Percentiles rank a stretch among this genome's conserved stretches.
Conservation (phyloP, 768 basidiomycete genomes). For the Russula compacta region DNA sequence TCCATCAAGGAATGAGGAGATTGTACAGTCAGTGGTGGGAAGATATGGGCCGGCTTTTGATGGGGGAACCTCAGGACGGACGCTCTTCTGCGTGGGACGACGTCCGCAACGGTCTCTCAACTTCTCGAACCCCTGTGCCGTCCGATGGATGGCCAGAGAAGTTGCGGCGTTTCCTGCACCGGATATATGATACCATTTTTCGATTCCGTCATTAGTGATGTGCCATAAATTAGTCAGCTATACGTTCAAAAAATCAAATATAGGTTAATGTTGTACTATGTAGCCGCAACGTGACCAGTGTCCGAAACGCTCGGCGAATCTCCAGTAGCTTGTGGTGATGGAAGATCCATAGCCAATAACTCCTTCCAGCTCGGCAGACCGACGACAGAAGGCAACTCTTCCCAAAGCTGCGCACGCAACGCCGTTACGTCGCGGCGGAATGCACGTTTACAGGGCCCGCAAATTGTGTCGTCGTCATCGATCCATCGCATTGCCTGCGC, state of each 20-base stretch:
- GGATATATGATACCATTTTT: background rate
- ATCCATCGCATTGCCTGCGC: constrained; percentile 34
- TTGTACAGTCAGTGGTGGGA: constrained; percentile 15
- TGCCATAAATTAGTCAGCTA: background rate
- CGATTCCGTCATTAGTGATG: background rate
- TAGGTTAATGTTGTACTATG: background rate
- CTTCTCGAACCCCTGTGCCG: background rate
- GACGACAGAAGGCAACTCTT: constrained; percentile 36
- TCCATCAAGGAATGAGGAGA: constrained; percentile 14
- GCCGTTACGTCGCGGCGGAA: constrained; percentile 35
- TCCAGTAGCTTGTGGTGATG: constrained; percentile 2
- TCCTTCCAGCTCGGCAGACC: constrained; percentile 42
- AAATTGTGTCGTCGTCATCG: constrained; percentile 34
- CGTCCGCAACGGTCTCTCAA: background rate
- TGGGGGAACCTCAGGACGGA: constrained; percentile 2
- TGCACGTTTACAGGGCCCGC: constrained; percentile 33
- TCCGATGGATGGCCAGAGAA: background rate
- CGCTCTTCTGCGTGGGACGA: constrained; percentile 7
- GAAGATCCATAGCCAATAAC: constrained; percentile 28
- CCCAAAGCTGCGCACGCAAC: constrained; percentile 38
- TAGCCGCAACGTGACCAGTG: background rate
- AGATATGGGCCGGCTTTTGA: constrained; percentile 11
- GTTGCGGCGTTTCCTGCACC: background rate
- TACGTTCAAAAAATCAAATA: background rate
- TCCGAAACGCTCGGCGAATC: background rate